These are phyloP conservation scores for Aspergillus nidulans DNA, from an alignment of 495 filamentous ascomycete genomes.

Conservation along the genomic window DNA sequence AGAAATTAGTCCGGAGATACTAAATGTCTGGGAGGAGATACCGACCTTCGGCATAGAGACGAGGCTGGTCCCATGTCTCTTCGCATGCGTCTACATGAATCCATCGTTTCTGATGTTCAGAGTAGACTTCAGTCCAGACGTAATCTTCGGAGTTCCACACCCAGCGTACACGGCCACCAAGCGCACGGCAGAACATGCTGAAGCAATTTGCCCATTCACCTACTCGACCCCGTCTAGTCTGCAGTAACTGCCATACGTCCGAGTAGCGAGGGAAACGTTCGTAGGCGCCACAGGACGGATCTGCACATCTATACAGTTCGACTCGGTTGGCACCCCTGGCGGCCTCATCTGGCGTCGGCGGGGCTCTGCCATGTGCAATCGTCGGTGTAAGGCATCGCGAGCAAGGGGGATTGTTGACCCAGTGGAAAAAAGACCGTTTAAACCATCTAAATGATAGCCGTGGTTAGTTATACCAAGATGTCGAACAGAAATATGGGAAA, in stretches of 20 bases:
- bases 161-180: slow-evolving; percentile 90
- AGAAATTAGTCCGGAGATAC: slow-evolving; percentile 2
- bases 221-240: slow-evolving; percentile 76
- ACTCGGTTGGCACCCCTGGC: slow-evolving; percentile 82
- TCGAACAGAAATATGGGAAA: slow-evolving; percentile 4
- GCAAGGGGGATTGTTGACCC: slow-evolving; percentile 93
- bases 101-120: slow-evolving; percentile 89
- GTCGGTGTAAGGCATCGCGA: slow-evolving; percentile 78
- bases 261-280: slow-evolving; percentile 94
- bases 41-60: slow-evolving; percentile 81
- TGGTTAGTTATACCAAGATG: not conserved
- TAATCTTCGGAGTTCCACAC: slow-evolving; percentile 98
- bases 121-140: slow-evolving; percentile 97
- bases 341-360: slow-evolving; percentile 80
- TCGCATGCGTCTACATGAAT: slow-evolving; percentile 96
- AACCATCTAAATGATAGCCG: slow-evolving; percentile 68
- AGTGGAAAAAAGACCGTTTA: slow-evolving; percentile 88
- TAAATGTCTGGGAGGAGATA: too few relatives aligned
- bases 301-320: slow-evolving; percentile 83
- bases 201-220: slow-evolving; percentile 99
- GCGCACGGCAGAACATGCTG: slow-evolving; percentile 93
- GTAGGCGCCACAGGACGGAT: slow-evolving; percentile 60
- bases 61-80: slow-evolving; percentile 90
- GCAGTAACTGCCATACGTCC: slow-evolving; percentile 89
- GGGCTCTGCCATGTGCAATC: slow-evolving; percentile 70